phyloP scores from a whole-genome alignment of 2,329 filamentous ascomycete species.

The Bipolaris bicolor region DNA sequence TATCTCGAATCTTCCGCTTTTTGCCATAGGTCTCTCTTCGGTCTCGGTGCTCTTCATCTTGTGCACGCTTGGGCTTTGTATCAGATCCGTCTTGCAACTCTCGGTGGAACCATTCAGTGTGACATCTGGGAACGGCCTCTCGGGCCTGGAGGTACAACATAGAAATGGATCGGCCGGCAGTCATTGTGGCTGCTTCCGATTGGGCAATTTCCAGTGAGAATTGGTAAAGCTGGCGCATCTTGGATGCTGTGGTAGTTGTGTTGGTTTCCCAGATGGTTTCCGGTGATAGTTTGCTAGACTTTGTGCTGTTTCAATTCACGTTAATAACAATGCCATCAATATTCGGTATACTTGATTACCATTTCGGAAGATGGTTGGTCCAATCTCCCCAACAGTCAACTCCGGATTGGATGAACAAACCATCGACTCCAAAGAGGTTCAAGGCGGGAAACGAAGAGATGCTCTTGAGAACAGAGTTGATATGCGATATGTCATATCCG shows the following conservation, averaged over 20 bases:
- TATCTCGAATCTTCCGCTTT: slow-evolving; percentile 28
- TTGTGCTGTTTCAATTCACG: background rate
- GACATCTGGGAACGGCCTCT: background rate
- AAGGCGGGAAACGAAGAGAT: slow-evolving; percentile 25
- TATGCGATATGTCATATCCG: slow-evolving; percentile 12
- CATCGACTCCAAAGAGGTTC: slow-evolving; percentile 20
- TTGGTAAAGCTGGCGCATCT: slow-evolving; percentile 23
- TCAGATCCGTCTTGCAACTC: background rate
- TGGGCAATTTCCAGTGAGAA: slow-evolving; percentile 2
- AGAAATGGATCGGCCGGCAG: slow-evolving; percentile 7
- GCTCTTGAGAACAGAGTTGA: slow-evolving; percentile 8
- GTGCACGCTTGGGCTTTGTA: background rate
- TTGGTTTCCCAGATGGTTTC: slow-evolving; percentile 10
- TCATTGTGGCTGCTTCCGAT: background rate
- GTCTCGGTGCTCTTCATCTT: background rate
- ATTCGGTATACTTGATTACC: background rate
- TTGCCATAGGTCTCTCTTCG: slow-evolving; percentile 12
- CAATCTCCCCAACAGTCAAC: slow-evolving; percentile 5
- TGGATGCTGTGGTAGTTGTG: slow-evolving; percentile 12
- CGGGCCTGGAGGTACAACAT: slow-evolving; percentile 5
- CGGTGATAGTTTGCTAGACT: background rate
- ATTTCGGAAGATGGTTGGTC: background rate
- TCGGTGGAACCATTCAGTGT: slow-evolving; percentile 18
- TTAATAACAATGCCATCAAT: slow-evolving; percentile 1
- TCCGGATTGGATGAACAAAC: background rate